Conservation (phyloP, 23 red algal genomes). For the Chondrus crispus region DNA sequence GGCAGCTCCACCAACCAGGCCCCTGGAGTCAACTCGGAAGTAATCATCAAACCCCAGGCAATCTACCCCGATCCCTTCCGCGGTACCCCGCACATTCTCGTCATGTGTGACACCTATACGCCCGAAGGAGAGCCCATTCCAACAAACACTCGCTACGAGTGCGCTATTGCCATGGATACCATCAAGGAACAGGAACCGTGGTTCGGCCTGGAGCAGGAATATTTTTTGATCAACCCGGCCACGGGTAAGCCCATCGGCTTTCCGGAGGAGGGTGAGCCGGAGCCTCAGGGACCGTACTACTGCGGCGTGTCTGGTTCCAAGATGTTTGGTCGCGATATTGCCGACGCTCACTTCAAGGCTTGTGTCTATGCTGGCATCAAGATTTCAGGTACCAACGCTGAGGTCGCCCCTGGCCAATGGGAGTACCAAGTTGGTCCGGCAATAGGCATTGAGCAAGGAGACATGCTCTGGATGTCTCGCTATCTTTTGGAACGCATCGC, state of each 20-base stretch:
- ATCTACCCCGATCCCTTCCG: constrained; percentile 97
- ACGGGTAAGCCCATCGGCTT: constrained; percentile 87
- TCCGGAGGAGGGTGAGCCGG: constrained; percentile 82
- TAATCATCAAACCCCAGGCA: constrained; percentile 92
- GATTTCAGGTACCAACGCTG: constrained; percentile 91
- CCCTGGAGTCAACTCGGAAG: constrained; percentile 84
- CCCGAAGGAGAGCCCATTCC: constrained; percentile 84
- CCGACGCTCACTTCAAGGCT: constrained; percentile 91
- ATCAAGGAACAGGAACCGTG: constrained; percentile 85
- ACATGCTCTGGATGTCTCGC: constrained; percentile 88
- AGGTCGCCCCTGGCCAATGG: constrained; percentile 95
- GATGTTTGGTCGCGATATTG: constrained; percentile 80
- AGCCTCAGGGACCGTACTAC: constrained; percentile 93
- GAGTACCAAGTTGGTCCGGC: constrained; percentile 97
- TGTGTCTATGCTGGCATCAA: constrained; percentile 95
- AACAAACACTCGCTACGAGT: constrained; percentile 82
- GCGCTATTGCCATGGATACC: constrained; percentile 70
- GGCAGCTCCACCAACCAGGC: constrained; percentile 94
- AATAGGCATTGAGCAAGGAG: constrained; percentile 88
- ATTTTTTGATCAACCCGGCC: constrained; percentile 80
- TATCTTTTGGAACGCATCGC: constrained; percentile 90
- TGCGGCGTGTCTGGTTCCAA: constrained; percentile 85
- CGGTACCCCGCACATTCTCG: constrained; percentile 80
- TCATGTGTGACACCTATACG: constrained; percentile 97
- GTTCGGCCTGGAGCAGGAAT: constrained; percentile 99